phyloP scores from a whole-genome alignment of 257 asterid genomes.

The Ballota nigra region DNA sequence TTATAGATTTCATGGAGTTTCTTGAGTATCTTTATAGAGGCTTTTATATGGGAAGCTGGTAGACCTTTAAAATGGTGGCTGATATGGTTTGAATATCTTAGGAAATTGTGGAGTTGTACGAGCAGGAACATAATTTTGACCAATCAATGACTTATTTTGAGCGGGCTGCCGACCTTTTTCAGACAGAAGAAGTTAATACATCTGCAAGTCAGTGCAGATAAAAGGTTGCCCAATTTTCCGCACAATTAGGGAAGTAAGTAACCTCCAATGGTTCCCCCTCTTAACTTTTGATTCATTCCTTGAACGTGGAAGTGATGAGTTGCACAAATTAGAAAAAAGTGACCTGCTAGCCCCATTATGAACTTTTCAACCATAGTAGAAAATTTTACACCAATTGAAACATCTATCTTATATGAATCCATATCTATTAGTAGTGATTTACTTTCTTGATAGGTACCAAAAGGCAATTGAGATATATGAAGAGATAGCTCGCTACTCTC shows the following conservation, averaged over 20 bases:
- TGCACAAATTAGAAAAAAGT: background rate
- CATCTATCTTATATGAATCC: background rate
- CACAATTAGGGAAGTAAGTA: conserved; percentile 45
- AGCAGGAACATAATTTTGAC: conserved; percentile 31
- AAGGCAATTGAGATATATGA: conserved; percentile 35
- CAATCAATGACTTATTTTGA: conserved; percentile 42
- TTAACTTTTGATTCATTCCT: background rate
- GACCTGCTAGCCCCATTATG: background rate
- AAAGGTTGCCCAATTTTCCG: conserved; percentile 46
- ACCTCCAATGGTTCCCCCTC: background rate
- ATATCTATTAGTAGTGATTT: background rate
- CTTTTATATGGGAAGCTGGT: background rate
- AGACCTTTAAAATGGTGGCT: conserved; percentile 4
- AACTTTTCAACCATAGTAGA: background rate
- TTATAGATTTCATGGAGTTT: conserved; percentile 3
- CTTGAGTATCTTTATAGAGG: background rate
- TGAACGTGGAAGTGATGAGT: background rate
- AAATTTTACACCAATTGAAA: background rate
- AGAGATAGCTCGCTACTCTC: conserved; percentile 35
- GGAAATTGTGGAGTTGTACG: conserved; percentile 42
- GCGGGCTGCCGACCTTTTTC: conserved; percentile 44
- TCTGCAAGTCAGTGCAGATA: conserved; percentile 45
- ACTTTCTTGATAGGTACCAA: conserved; percentile 29
- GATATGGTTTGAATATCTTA: conserved; percentile 16
- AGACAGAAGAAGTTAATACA: conserved; percentile 35